These are phyloP conservation scores for Tephrocybe sp. DNA, from an alignment of 768 basidiomycete genomes.

Conservation along the genomic window DNA sequence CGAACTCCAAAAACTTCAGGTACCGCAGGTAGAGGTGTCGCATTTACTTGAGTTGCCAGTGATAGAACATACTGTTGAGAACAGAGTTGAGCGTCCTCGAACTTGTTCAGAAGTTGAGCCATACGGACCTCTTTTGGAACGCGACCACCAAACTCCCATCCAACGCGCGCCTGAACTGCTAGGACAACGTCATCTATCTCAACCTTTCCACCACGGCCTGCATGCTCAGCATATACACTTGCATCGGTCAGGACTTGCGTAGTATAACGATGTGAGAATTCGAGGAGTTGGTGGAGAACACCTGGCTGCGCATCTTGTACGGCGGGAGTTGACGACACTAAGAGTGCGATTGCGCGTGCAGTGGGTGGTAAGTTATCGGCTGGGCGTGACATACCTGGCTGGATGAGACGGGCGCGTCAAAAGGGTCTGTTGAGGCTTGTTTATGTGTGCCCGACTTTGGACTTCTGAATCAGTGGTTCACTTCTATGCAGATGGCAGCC, in stretches of 20 bases:
- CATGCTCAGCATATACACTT: conserved; percentile 86
- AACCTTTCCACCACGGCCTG: conserved; percentile 72
- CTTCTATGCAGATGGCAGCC: too few relatives aligned
- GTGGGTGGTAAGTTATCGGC: conserved; percentile 80
- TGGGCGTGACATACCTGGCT: conserved; percentile 40
- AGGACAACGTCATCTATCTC: conserved; percentile 82
- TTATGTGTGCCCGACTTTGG: too few relatives aligned
- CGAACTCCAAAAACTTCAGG: conserved; percentile 88
- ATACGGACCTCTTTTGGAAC: conserved; percentile 80
- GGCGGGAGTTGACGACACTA: conserved; percentile 80
- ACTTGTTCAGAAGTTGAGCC: background rate
- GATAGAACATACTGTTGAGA: conserved; percentile 66
- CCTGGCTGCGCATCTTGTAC: conserved; percentile 86
- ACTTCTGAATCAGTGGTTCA: too few relatives aligned
- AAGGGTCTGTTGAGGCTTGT: background rate
- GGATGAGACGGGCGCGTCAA: background rate
- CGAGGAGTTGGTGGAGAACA: conserved; percentile 83
- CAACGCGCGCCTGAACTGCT: conserved; percentile 85
- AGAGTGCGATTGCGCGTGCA: conserved; percentile 79
- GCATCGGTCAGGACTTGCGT: conserved; percentile 83
- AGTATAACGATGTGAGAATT: conserved; percentile 84
- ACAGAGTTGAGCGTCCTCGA: background rate
- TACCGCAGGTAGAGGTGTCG: conserved; percentile 77
- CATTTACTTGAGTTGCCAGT: conserved; percentile 81
- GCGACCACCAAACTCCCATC: conserved; percentile 90